A percentile compares a stretch with the other conserved stretches of the same genome.
Evolutionary conservation across 1,139 yeast genomes (phyloP).

Genomic region (Fermentozyma sake): DNA sequence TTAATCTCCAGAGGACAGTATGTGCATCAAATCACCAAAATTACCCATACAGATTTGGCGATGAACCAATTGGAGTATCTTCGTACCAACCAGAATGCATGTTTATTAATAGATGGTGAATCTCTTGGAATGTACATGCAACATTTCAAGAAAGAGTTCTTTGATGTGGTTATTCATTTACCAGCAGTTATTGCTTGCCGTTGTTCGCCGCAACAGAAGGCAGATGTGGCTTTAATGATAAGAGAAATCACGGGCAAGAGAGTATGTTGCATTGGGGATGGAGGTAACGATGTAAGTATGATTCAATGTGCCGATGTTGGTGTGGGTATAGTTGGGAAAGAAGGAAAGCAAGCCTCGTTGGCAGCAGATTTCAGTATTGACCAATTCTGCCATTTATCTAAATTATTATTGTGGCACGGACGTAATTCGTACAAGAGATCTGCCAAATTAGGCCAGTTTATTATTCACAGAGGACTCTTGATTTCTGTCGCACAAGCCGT

Average conservation of each 20-base stretch:
- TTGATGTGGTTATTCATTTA: constrained; percentile 65
- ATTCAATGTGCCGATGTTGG: constrained; percentile 99
- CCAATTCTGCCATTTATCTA: constrained; percentile 86
- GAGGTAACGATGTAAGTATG: constrained; percentile 99
- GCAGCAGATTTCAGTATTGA: constrained; percentile 96
- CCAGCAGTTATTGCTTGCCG: constrained; percentile 97
- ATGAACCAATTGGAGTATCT: constrained; percentile 70
- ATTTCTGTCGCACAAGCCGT: constrained; percentile 97
- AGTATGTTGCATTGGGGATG: constrained; percentile 98
- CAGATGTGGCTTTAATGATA: constrained; percentile 84
- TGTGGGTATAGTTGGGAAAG: constrained; percentile 98
- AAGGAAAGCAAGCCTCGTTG: constrained; percentile 93
- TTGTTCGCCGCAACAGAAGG: constrained; percentile 98
- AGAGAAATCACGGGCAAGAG: constrained; percentile 77
- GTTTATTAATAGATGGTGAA: constrained; percentile 91
- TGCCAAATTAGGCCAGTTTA: constrained; percentile 91
- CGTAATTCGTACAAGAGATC: constrained; percentile 94
- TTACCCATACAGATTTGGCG: constrained; percentile 59
- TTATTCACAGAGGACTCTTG: constrained; percentile 91
- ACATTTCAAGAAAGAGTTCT: constrained; percentile 64
- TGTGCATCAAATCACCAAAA: constrained; percentile 77
- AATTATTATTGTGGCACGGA: constrained; percentile 93
- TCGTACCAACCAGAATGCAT: constrained; percentile 61
- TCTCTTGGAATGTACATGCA: constrained; percentile 69
- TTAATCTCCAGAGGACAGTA: constrained; percentile 91